phyloP scores from a whole-genome alignment of 768 basidiomycete genomes.

The Aureoboletus auriporus region DNA sequence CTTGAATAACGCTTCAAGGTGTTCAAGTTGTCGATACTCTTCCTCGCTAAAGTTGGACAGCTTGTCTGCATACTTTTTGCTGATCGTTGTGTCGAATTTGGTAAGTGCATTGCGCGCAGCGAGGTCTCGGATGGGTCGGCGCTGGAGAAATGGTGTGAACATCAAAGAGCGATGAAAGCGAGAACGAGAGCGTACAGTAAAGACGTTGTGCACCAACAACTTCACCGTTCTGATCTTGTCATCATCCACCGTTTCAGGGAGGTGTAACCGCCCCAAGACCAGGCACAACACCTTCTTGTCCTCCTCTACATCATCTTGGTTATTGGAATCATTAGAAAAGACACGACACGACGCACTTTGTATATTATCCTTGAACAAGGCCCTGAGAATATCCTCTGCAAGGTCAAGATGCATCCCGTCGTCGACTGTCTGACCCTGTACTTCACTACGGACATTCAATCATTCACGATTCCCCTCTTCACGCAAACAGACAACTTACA shows the following conservation, averaged over 20 bases:
- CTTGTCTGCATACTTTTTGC: constrained; percentile 69
- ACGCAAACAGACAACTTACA: constrained; percentile 35
- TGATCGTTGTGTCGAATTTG: constrained; percentile 62
- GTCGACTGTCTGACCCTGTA: constrained; percentile 37
- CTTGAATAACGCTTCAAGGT: constrained; percentile 60
- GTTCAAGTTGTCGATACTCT: constrained; percentile 61
- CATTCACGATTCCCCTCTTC: not conserved
- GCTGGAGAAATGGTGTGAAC: constrained; percentile 30
- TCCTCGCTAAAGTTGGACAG: constrained; percentile 70
- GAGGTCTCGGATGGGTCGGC: constrained; percentile 55
- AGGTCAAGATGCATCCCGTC: constrained; percentile 51
- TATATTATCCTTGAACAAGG: constrained; percentile 44
- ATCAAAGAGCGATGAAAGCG: not conserved
- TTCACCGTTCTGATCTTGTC: constrained; percentile 62
- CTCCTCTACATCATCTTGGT: constrained; percentile 38
- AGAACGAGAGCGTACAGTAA: constrained; percentile 6
- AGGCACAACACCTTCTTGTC: constrained; percentile 63
- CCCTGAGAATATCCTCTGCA: constrained; percentile 47
- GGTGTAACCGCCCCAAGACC: constrained; percentile 54
- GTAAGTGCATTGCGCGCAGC: constrained; percentile 63
- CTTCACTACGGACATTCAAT: constrained; percentile 29
- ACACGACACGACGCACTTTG: constrained; percentile 42
- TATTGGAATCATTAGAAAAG: not conserved
- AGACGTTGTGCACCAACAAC: constrained; percentile 48
- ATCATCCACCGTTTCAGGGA: constrained; percentile 70